A percentile compares a stretch with the other conserved stretches of the same genome.
Evolutionary conservation across 306 rosid species (phyloP).

Genomic region (Neltuma alba): DNA sequence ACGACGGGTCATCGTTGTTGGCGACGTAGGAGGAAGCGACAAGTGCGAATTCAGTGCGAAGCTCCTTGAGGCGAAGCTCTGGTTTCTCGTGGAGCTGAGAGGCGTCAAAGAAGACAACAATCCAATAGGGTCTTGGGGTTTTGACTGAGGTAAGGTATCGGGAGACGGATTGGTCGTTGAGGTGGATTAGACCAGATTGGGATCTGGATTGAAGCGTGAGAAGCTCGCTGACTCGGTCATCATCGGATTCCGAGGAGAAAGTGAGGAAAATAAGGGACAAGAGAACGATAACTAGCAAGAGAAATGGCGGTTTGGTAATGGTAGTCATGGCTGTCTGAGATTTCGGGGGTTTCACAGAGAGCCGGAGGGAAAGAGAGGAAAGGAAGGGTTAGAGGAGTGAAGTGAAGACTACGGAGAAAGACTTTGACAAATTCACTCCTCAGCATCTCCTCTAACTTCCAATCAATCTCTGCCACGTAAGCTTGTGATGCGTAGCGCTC

Average conservation of each 20-base stretch:
- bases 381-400: not conserved
- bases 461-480: not conserved
- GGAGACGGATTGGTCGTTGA: conserved; percentile 71
- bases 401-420: conserved; percentile 13
- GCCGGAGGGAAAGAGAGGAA: not conserved
- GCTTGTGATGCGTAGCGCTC: not conserved
- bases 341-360: not conserved
- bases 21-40: conserved; percentile 73
- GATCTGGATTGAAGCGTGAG: conserved; percentile 70
- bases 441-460: not conserved
- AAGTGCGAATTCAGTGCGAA: conserved; percentile 65
- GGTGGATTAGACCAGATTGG: conserved; percentile 69
- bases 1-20: conserved; percentile 54
- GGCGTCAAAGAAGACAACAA: conserved; percentile 87
- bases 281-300: conserved; percentile 29
- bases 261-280: not conserved
- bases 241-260: conserved; percentile 32
- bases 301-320: conserved; percentile 12
- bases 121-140: conserved; percentile 69
- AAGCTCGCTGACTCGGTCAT: conserved; percentile 68
- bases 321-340: conserved; percentile 40
- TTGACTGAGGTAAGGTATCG: conserved; percentile 57
- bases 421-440: conserved; percentile 15
- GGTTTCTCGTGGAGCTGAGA: conserved; percentile 75
- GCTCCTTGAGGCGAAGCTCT: conserved; percentile 84